phyloP scores from a whole-genome alignment of 345 rosid species.

The Eucalyptus caleyi region DNA sequence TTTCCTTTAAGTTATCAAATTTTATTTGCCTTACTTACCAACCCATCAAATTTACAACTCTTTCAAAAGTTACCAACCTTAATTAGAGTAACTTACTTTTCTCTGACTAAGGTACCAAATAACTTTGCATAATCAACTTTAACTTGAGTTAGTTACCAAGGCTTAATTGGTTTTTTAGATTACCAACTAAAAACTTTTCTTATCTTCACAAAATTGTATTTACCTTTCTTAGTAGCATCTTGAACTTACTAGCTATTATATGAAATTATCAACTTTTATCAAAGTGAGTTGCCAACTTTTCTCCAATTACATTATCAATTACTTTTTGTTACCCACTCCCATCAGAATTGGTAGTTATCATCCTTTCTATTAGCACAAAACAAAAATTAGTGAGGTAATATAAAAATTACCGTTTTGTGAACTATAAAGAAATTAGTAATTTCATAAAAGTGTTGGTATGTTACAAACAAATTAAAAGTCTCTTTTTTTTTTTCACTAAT shows the following conservation, averaged over 20 bases:
- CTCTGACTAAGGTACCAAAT: not conserved
- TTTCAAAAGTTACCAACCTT: not conserved
- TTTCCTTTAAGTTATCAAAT: not conserved
- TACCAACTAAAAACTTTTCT: not conserved
- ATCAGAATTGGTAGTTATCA: not conserved
- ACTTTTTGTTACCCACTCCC: not conserved
- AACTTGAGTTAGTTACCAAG: not conserved
- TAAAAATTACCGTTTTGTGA: not conserved
- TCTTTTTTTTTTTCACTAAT: too few species aligned
- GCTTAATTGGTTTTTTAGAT: not conserved
- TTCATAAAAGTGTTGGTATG: not conserved
- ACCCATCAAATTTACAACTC: not conserved
- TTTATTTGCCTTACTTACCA: not conserved
- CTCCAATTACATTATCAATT: too few species aligned
- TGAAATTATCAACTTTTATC: not conserved
- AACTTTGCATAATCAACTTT: not conserved
- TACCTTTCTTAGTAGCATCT: not conserved
- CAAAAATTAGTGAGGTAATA: not conserved
- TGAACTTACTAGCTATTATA: not conserved
- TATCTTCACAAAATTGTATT: not conserved
- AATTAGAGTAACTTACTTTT: not conserved
- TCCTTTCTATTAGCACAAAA: not conserved
- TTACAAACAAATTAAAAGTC: not conserved
- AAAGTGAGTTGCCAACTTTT: not conserved
- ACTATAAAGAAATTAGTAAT: not conserved